These are phyloP conservation scores for Neurospora sp. DNA, from an alignment of 495 filamentous ascomycete species.

Conservation along the genomic window DNA sequence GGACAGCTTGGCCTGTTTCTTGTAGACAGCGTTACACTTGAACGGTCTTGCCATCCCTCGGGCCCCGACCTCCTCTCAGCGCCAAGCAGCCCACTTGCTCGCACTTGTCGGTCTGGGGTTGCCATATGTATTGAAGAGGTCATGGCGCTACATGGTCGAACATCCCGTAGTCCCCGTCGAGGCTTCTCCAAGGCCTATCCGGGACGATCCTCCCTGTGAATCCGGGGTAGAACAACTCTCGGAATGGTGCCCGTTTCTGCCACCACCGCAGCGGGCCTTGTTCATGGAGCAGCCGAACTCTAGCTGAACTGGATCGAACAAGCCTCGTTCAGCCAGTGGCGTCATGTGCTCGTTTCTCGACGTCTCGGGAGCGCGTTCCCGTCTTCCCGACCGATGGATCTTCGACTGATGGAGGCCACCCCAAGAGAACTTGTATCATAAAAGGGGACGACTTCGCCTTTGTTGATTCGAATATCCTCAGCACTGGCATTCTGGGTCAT, in stretches of 20 bases:
- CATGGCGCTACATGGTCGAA: neutral
- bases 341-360: neutral
- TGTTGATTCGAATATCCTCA: neutral
- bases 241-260: neutral
- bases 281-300: neutral
- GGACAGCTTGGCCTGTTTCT: conserved; percentile 5
- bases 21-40: conserved; percentile 8
- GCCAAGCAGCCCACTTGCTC: neutral
- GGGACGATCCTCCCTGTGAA: conserved; percentile 11
- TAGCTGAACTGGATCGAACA: neutral
- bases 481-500: neutral
- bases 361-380: conserved; percentile 10
- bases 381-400: conserved; percentile 13
- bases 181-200: conserved; percentile 3
- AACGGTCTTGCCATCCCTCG: neutral
- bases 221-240: neutral
- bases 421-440: neutral
- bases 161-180: conserved; percentile 5
- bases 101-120: neutral
- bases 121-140: neutral
- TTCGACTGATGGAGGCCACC: neutral
- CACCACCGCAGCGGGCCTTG: neutral
- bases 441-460: neutral
- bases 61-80: neutral
- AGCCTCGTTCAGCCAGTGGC: neutral